phyloP scores from a whole-genome alignment of 306 rosid genomes.

The Canavalia gladiata region DNA sequence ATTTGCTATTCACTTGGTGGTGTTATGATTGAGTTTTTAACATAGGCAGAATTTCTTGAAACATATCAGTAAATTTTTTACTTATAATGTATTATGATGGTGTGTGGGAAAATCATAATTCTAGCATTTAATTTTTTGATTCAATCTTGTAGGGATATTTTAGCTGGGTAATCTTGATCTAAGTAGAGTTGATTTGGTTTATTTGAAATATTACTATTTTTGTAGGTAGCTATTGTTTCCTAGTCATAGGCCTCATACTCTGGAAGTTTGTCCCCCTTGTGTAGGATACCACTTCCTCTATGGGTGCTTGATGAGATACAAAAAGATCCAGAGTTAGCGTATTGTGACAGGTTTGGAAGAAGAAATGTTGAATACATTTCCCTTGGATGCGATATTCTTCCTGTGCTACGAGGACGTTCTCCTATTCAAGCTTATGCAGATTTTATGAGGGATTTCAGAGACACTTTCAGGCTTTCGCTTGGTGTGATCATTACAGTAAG shows the following conservation, averaged over 20 bases:
- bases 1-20: not conserved
- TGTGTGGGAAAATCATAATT: slow-evolving; percentile 15
- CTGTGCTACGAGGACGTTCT: slow-evolving; percentile 85
- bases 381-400: slow-evolving; percentile 89
- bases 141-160: slow-evolving; percentile 25
- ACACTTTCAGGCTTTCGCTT: slow-evolving; percentile 65
- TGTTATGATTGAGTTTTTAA: too few species aligned
- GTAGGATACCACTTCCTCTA: slow-evolving; percentile 89
- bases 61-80: too few species aligned
- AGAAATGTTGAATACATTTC: slow-evolving; percentile 81
- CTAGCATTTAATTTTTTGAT: not conserved
- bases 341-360: slow-evolving; percentile 85
- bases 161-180: slow-evolving; percentile 34
- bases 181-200: slow-evolving; percentile 50
- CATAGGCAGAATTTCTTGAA: too few species aligned
- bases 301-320: slow-evolving; percentile 88
- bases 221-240: slow-evolving; percentile 50
- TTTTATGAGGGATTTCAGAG: slow-evolving; percentile 89
- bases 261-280: slow-evolving; percentile 58
- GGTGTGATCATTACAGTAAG: slow-evolving; percentile 84
- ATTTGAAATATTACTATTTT: slow-evolving; percentile 44
- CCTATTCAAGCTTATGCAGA: slow-evolving; percentile 88
- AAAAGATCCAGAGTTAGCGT: slow-evolving; percentile 77
- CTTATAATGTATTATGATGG: not conserved
- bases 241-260: slow-evolving; percentile 52